Evolutionary conservation across 2,329 filamentous ascomycete genomes (phyloP).

Genomic region (Clonostachys rosea): DNA sequence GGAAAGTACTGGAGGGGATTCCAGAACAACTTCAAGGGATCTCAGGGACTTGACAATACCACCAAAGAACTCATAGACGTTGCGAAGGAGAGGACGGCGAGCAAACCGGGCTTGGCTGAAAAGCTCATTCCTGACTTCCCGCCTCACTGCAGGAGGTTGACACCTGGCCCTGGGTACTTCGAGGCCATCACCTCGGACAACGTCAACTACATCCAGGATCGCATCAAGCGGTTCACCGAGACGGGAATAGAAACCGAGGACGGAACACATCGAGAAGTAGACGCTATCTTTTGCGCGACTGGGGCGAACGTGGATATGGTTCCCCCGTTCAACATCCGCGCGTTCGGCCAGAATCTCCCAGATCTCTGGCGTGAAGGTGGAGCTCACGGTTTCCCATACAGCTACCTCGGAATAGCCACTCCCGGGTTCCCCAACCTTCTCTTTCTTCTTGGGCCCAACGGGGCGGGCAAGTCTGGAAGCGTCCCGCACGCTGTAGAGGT

Average conservation of each 20-base stretch:
- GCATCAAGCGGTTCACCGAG: background rate
- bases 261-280: background rate
- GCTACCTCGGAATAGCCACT: conserved; percentile 59
- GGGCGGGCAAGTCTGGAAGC: conserved; percentile 13
- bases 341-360: background rate
- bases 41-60: background rate
- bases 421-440: conserved; percentile 66
- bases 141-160: conserved; percentile 14
- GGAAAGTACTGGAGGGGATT: background rate
- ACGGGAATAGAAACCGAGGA: background rate
- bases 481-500: conserved; percentile 26
- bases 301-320: background rate
- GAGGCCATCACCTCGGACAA: conserved; percentile 11
- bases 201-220: background rate
- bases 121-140: conserved; percentile 11
- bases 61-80: conserved; percentile 3
- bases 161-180: conserved; percentile 13
- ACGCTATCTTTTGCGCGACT: background rate
- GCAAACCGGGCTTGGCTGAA: background rate
- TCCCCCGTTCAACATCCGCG: background rate
- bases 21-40: conserved; percentile 40
- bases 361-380: conserved; percentile 30
- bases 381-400: conserved; percentile 26
- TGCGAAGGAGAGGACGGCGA: background rate
- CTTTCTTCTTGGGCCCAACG: conserved; percentile 58